phyloP scores from a whole-genome alignment of 495 filamentous ascomycete species.

The Bryoglossum gracile region DNA sequence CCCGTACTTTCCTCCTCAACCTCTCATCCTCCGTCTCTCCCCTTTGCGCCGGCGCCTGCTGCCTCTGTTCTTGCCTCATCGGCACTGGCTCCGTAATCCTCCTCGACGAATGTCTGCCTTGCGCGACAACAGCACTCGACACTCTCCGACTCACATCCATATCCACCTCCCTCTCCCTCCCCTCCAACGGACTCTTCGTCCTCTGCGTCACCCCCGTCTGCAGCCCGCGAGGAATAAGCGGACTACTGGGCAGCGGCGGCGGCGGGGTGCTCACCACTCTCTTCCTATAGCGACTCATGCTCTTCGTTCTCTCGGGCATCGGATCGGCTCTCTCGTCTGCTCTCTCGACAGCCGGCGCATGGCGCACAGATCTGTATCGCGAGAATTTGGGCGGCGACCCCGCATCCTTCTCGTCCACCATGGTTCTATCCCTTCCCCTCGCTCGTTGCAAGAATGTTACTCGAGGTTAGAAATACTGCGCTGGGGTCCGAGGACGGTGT shows the following conservation, averaged over 20 bases:
- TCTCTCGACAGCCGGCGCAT: slow-evolving; percentile 2
- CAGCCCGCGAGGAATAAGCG: slow-evolving; percentile 15
- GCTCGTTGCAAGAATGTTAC: background rate
- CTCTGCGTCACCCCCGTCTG: background rate
- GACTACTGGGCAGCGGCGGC: background rate
- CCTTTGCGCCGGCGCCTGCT: background rate
- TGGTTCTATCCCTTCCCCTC: background rate
- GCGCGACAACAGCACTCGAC: background rate
- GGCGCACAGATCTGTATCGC: slow-evolving; percentile 22
- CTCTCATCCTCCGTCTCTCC: slow-evolving; percentile 18
- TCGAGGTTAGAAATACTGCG: slow-evolving; percentile 10
- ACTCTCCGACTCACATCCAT: background rate
- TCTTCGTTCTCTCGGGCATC: slow-evolving; percentile 30
- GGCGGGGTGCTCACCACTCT: slow-evolving; percentile 1
- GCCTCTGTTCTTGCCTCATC: background rate
- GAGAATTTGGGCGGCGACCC: slow-evolving; percentile 15
- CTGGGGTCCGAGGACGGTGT: slow-evolving; percentile 4
- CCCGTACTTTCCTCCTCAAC: slow-evolving; percentile 11
- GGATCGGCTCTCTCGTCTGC: background rate
- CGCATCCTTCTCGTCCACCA: slow-evolving; percentile 17
- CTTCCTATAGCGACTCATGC: slow-evolving; percentile 51
- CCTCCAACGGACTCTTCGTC: background rate
- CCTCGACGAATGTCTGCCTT: slow-evolving; percentile 2
- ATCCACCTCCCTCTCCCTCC: no score
- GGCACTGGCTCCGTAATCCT: slow-evolving; percentile 14